A percentile compares a stretch with the other conserved stretches of the same genome.
phyloP scores from a whole-genome alignment of 176 grass and related monocot species.

The Coix lacrymajobi region DNA sequence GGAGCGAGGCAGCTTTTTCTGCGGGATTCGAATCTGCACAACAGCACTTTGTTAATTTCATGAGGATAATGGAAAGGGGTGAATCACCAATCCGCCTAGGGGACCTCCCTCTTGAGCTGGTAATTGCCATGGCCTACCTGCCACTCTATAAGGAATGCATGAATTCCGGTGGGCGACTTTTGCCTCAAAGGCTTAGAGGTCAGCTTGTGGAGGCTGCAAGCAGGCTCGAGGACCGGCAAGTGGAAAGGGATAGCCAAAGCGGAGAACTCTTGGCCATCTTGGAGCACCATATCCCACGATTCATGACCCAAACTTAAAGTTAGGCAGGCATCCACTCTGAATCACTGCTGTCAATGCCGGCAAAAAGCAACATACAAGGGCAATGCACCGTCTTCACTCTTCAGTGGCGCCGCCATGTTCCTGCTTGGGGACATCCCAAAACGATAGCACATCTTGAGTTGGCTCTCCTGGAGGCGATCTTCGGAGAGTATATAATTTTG shows the following conservation, averaged over 20 bases:
- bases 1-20: conserved; percentile 72
- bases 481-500: conserved; percentile 61
- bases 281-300: conserved; percentile 73
- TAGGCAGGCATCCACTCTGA: not conserved
- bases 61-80: conserved; percentile 73
- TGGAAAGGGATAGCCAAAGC: conserved; percentile 54
- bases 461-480: conserved; percentile 38
- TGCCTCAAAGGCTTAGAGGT: conserved; percentile 90
- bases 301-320: conserved; percentile 47
- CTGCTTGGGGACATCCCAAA: conserved; percentile 21
- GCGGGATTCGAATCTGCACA: conserved; percentile 43
- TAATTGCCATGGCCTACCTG: conserved; percentile 82
- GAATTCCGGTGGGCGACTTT: conserved; percentile 42
- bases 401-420: conserved; percentile 4
- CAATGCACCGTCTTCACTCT: conserved; percentile 27
- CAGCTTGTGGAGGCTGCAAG: conserved; percentile 83
- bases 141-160: conserved; percentile 81
- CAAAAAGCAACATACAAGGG: conserved; percentile 26
- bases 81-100: conserved; percentile 51
- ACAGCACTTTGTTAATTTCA: conserved; percentile 70
- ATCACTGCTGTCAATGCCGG: not conserved
- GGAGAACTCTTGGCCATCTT: conserved; percentile 76
- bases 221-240: conserved; percentile 46
- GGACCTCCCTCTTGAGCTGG: conserved; percentile 60
- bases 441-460: conserved; percentile 35